Base-by-base conservation (phyloP, 495 filamentous ascomycete genomes). In the Aspergillus indologenus region DNA sequence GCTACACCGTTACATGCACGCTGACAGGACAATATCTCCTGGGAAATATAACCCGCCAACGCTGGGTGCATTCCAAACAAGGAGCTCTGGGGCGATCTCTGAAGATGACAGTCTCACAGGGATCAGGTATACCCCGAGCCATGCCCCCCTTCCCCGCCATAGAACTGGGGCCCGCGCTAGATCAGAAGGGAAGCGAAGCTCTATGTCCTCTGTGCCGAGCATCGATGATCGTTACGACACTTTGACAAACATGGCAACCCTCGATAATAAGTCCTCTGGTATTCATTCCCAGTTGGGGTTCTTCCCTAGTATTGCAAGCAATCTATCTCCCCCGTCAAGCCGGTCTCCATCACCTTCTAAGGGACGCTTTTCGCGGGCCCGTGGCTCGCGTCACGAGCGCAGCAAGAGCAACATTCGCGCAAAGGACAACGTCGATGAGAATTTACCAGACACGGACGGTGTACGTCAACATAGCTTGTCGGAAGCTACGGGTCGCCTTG, bases 281-380 rank as follows among this genome's bases (percentile, higher is more conserved):
- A 80, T 81, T 53, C 79, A 80, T 18, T 61, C 68, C n/a, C 66
- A 72, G 14, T 53, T 68, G 19, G 61, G 69, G n/a, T 78, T 79
- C 49, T 77, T 84, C 54, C 83, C 83, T 5, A 84, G 81, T 58
- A 83, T 85, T 60, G 76, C 81, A 12, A 80, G 79, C 40, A 82
- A 83, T 60, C 52, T 84, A 17, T 84, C 82, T 19, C 74, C 79
- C 11, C 76, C 81, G 2, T 74, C 71, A 5, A 86, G 82, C 59
- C 76, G 82, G 40, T 76, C 73, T 24, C 67, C 76, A 1, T 85
- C 83, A 22, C 82, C 82, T 50, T 64, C 70, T 0, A 79, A 81
- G 61, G 79, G 67, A 57, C 68, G 73, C 8, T 65, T 83, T 21
- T 70, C 74, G 14, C 75, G 75, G 11, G 75, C 76, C 34, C 75